phyloP scores from a whole-genome alignment of 805 yeast genomes.

The Wickerhamiella kazuoi region DNA sequence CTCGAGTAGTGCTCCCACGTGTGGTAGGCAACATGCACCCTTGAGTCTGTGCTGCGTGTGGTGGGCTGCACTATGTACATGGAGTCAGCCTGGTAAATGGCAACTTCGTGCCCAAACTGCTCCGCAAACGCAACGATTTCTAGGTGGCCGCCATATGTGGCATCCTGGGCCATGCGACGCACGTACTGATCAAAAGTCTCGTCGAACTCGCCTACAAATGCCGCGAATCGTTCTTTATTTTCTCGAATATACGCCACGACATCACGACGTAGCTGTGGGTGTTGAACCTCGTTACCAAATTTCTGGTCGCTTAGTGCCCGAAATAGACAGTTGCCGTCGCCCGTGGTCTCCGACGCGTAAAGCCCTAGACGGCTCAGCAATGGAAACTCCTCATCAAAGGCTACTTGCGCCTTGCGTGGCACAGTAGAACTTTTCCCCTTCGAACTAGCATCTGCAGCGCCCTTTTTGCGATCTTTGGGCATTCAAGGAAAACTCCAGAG shows the following conservation, averaged over 20 bases:
- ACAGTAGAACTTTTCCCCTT: no score
- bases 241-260: slow-evolving; percentile 20
- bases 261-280: slow-evolving; percentile 16
- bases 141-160: slow-evolving; percentile 26
- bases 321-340: slow-evolving; percentile 29
- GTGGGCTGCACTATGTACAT: slow-evolving; percentile 20
- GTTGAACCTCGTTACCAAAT: slow-evolving; percentile 21
- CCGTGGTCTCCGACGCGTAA: slow-evolving; percentile 23
- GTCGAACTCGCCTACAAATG: slow-evolving; percentile 21
- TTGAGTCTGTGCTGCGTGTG: slow-evolving; percentile 1
- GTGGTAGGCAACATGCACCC: slow-evolving; percentile 25
- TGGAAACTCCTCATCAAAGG: slow-evolving; percentile 21
- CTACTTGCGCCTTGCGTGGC: not conserved
- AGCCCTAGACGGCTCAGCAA: slow-evolving; percentile 20
- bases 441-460: no score
- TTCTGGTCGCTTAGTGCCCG: slow-evolving; percentile 26
- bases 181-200: slow-evolving; percentile 22
- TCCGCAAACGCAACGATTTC: slow-evolving; percentile 27
- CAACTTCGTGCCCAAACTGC: slow-evolving; percentile 18
- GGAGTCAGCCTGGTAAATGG: slow-evolving; percentile 23
- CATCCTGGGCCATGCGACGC: slow-evolving; percentile 22
- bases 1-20: slow-evolving; percentile 29
- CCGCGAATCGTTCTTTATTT: slow-evolving; percentile 18
- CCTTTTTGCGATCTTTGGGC: no score
- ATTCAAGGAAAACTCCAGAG: no score